These are phyloP conservation scores for Zygotorulaspora sp. DNA, from an alignment of 805 yeast genomes.

Conservation along the genomic window DNA sequence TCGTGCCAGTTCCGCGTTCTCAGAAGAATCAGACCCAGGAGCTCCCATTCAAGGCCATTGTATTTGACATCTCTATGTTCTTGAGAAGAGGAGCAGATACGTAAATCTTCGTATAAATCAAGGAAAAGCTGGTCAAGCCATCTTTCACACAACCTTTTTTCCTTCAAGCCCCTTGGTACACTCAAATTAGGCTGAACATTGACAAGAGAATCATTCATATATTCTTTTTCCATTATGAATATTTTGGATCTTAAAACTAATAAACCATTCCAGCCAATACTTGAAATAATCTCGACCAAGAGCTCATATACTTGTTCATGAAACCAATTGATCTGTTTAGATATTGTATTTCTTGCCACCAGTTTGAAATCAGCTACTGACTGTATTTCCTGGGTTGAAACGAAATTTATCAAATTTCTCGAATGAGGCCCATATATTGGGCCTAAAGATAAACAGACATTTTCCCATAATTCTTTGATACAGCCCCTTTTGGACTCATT, in stretches of 20 bases:
- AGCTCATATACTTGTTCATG: constrained; percentile 55
- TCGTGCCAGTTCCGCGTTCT: constrained; percentile 46
- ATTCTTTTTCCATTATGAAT: constrained; percentile 79
- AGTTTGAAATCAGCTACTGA: constrained; percentile 26
- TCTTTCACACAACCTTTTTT: constrained; percentile 32
- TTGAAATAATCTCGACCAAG: constrained; percentile 60
- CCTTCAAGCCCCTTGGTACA: constrained; percentile 21
- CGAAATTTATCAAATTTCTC: constrained; percentile 29
- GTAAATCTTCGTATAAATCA: constrained; percentile 35
- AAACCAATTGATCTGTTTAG: constrained; percentile 29
- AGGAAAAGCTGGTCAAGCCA: constrained; percentile 36
- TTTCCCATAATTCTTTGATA: constrained; percentile 26
- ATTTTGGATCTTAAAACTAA: constrained; percentile 61
- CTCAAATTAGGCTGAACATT: constrained; percentile 10
- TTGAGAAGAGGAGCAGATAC: constrained; percentile 29
- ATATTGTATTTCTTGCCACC: constrained; percentile 29
- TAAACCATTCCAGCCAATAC: constrained; percentile 79
- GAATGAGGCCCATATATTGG: constrained; percentile 34
- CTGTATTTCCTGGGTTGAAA: constrained; percentile 28
- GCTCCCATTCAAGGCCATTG: constrained; percentile 70
- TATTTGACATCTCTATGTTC: constrained; percentile 39
- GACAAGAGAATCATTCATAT: constrained; percentile 21
- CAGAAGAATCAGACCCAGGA: constrained; percentile 54
- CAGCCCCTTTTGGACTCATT: constrained; percentile 24
- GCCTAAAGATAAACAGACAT: constrained; percentile 26